These are phyloP conservation scores for Pseudofabraea citricarpa DNA, from an alignment of 2,329 filamentous ascomycete species.

Conservation along the genomic window DNA sequence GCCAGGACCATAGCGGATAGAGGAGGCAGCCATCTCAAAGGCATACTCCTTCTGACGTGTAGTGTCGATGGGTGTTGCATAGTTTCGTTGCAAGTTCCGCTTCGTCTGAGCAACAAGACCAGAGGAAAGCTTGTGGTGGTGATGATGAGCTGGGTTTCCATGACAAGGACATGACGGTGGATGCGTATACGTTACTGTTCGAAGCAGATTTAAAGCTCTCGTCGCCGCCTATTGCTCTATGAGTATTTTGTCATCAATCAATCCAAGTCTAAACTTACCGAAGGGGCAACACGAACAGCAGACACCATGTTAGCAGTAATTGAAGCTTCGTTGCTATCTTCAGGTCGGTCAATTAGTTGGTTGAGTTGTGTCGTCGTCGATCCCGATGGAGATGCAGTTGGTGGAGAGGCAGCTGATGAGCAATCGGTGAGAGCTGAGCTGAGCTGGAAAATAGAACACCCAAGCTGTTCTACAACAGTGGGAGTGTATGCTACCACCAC, in stretches of 20 bases:
- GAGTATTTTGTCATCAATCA: neutral
- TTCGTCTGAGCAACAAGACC: slow-evolving; percentile 37
- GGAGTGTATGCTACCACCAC: neutral
- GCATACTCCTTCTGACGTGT: slow-evolving; percentile 87
- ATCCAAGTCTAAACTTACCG: slow-evolving; percentile 12
- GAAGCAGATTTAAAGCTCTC: slow-evolving; percentile 68
- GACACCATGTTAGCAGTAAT: slow-evolving; percentile 15
- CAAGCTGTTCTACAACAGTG: neutral
- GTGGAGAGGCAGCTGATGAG: neutral
- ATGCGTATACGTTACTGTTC: slow-evolving; percentile 87
- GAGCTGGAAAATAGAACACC: neutral
- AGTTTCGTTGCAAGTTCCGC: slow-evolving; percentile 42
- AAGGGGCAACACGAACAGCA: slow-evolving; percentile 23
- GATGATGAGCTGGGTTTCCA: slow-evolving; percentile 77
- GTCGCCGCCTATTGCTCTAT: slow-evolving; percentile 42
- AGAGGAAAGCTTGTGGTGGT: slow-evolving; percentile 42
- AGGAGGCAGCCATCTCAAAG: slow-evolving; percentile 96
- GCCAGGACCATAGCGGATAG: slow-evolving; percentile 89
- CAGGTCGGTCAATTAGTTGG: too few relatives aligned
- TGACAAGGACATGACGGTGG: slow-evolving; percentile 90
- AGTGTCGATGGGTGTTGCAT: slow-evolving; percentile 72
- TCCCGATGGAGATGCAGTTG: too few relatives aligned
- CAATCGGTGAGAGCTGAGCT: neutral
- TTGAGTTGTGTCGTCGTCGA: too few relatives aligned
- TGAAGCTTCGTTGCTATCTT: too few relatives aligned